Evolutionary conservation across 2,329 filamentous ascomycete genomes (phyloP), one percentile per base, ranked within the genome.

Genomic region (Neonectria magnoliae): DNA sequence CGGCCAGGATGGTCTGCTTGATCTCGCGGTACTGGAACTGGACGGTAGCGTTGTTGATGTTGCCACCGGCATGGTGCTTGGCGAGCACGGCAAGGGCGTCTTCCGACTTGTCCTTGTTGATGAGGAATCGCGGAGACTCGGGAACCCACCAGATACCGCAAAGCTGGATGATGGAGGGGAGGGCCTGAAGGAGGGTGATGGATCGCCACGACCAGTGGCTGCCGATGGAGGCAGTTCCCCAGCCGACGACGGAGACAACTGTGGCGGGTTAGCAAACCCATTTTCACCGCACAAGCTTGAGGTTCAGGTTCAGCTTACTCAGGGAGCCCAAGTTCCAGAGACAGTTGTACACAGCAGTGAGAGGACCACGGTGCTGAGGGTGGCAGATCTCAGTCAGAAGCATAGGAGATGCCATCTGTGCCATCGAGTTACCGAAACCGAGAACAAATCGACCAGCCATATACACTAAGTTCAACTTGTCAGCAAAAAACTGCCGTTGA

Each of bases 11-110:
- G 13, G 88, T 90, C 72, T 89, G 84, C 71, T 85, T 85, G 77
- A 92, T 92, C 78, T 92, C 89, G 56, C 83, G 84, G 75, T 84
- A 90, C 75, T 92, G 88, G 74, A 89, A 89, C 71, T 90, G 86
- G 8, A 92, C 90, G 1, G 87, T 86, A 4, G 85, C 76, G 71
- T 91, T 86, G 74, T 85, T 81, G 58, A 73, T 76, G 71, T 90
- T 82, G 45, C 88, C 88, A 20, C 88, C 87, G 25, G 85, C 88
- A 71, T 92, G 90, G 71, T 89, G 88, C 71, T 88, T 86, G 57
- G 85, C 83, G 5, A 93, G 82, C 5, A 90, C 85, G 2, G 81
- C 76, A 11, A 90, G 81, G 5, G 90, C 90, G 70, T 91, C 84
- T 14, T 89, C 86, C 65, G 87, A 82, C 36, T 85, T 84, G 70